These are phyloP conservation scores for Coelastrella sp. DNA, from an alignment of 139 green algal genomes.

Conservation along the genomic window DNA sequence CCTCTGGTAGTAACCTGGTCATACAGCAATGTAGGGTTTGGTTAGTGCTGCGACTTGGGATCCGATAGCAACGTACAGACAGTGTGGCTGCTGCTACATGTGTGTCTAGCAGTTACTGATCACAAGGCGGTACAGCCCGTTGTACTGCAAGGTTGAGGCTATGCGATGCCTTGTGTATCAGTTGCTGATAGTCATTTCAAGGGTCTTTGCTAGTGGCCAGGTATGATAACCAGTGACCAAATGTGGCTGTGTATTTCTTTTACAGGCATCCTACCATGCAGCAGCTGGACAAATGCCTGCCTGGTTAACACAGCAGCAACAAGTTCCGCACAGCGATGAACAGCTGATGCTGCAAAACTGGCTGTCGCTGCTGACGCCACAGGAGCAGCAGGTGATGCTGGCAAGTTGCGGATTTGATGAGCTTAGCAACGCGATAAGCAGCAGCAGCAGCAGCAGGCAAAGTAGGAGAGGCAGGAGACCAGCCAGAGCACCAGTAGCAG, in stretches of 20 bases:
- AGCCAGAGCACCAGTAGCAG: neutral
- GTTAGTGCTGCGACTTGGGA: too few relatives aligned
- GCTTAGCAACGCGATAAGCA: neutral
- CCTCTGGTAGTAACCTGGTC: neutral
- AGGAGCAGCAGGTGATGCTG: neutral
- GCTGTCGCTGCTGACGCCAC: neutral
- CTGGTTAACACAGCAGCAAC: neutral
- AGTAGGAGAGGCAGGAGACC: neutral
- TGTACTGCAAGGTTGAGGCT: too few relatives aligned
- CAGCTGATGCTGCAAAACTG: neutral
- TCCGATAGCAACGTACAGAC: too few relatives aligned
- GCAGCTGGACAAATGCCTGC: slow-evolving; percentile 7
- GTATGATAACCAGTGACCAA: too few relatives aligned
- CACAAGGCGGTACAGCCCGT: too few relatives aligned
- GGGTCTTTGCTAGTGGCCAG: too few relatives aligned
- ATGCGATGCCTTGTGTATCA: too few relatives aligned
- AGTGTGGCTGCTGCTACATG: too few relatives aligned
- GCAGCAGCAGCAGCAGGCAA: neutral
- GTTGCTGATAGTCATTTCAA: neutral
- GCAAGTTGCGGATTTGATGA: neutral
- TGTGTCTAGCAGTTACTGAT: too few relatives aligned
- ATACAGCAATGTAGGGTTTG: too few relatives aligned
- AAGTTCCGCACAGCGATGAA: neutral
- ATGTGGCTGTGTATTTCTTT: neutral
- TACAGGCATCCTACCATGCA: neutral